phyloP scores from a whole-genome alignment of 169 alveolate genomes.

The Babesia bigemina region DNA sequence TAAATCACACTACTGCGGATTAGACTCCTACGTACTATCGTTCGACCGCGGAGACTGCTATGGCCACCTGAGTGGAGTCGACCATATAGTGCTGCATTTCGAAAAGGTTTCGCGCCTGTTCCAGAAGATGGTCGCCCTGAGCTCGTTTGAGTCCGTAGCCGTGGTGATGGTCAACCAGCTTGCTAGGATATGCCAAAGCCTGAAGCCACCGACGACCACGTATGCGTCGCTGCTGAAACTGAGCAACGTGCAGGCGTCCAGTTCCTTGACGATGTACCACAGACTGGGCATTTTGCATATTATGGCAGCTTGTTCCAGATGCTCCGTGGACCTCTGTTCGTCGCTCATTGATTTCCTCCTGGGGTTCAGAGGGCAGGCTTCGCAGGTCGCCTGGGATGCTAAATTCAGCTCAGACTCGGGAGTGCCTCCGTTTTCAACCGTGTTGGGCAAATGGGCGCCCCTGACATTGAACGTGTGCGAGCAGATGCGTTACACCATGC shows the following conservation, averaged over 20 bases:
- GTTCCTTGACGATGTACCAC: slow-evolving; percentile 28
- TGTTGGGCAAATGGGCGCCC: slow-evolving; percentile 1
- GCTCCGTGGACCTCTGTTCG: slow-evolving; percentile 12
- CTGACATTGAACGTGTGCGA: slow-evolving; percentile 3
- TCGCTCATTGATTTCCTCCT: slow-evolving; percentile 21
- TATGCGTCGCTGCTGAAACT: slow-evolving; percentile 30
- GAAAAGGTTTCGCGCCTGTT: slow-evolving; percentile 9
- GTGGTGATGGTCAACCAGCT: slow-evolving; percentile 9
- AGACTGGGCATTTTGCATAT: slow-evolving; percentile 37
- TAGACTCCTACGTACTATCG: slow-evolving; percentile 5
- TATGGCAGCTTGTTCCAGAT: background rate
- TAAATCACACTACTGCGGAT: background rate
- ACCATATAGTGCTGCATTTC: slow-evolving; percentile 26
- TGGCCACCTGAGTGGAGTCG: slow-evolving; percentile 27
- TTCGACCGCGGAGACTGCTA: slow-evolving; percentile 13
- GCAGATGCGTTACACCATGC: slow-evolving; percentile 21
- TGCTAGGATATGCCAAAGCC: background rate
- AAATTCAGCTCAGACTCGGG: background rate
- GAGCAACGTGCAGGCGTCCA: slow-evolving; percentile 27
- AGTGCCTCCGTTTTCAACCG: background rate
- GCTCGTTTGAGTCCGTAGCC: background rate
- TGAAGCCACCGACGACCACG: slow-evolving; percentile 27
- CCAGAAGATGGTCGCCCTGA: background rate
- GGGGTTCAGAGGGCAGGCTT: slow-evolving; percentile 9
- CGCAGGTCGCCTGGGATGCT: background rate